These are phyloP conservation scores for Lasiodiplodia theobromae DNA, from an alignment of 2,329 filamentous ascomycete species.

Conservation along the genomic window DNA sequence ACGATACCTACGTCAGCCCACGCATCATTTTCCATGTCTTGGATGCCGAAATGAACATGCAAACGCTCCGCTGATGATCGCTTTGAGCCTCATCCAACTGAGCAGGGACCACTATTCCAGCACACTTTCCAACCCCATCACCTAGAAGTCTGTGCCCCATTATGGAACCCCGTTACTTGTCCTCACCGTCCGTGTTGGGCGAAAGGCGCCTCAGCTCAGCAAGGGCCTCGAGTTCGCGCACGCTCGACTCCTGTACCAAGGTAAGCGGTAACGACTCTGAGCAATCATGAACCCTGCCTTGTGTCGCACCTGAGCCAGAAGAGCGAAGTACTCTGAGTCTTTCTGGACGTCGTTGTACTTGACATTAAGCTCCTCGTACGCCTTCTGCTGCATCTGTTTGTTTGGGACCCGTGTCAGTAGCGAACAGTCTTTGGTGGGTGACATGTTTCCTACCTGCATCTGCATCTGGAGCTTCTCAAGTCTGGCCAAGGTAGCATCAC, in stretches of 20 bases:
- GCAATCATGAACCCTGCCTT: not conserved
- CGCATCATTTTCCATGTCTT: not conserved
- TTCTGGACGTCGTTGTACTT: conserved; percentile 3
- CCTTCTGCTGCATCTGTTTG: not conserved
- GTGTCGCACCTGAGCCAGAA: not conserved
- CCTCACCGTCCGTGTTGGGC: not conserved
- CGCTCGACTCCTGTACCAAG: not conserved
- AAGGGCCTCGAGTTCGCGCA: not conserved
- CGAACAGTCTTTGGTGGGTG: too few relatives aligned
- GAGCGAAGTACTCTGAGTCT: not conserved
- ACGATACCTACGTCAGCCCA: not conserved
- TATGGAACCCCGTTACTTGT: not conserved
- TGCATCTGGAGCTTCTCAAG: not conserved
- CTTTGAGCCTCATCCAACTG: not conserved
- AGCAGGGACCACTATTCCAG: not conserved
- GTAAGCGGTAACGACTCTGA: not conserved
- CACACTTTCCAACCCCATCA: not conserved
- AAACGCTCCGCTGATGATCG: not conserved
- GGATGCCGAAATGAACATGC: too few relatives aligned
- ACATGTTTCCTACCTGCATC: not conserved
- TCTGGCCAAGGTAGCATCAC: not conserved
- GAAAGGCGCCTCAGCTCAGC: not conserved
- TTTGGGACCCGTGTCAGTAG: not conserved
- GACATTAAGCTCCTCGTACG: not conserved
- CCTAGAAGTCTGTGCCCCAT: not conserved